A percentile compares a stretch with the other conserved stretches of the same genome.
These are phyloP conservation scores for Pseudocercospora macadamiae DNA, from an alignment of 2,329 filamentous ascomycete species.

Conservation along the genomic window DNA sequence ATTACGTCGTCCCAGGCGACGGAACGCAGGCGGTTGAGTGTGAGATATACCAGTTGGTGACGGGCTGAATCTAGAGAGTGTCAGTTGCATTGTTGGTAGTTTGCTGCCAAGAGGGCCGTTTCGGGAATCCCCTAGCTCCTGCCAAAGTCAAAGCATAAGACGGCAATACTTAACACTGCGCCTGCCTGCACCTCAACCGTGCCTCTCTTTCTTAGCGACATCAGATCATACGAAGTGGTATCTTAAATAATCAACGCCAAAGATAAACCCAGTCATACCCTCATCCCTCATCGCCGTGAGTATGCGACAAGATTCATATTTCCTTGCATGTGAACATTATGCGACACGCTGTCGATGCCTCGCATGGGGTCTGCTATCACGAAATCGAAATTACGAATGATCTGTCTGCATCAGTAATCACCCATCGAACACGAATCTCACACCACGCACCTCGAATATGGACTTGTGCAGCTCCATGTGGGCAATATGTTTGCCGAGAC, in stretches of 20 bases:
- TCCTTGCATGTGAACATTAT: conserved; percentile 25
- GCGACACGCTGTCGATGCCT: conserved; percentile 19
- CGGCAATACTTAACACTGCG: neutral
- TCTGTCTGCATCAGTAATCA: conserved; percentile 14
- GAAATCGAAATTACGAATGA: conserved; percentile 27
- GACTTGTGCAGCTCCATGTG: conserved; percentile 55
- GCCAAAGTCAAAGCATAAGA: too few relatives aligned
- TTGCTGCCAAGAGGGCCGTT: neutral
- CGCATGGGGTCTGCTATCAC: conserved; percentile 26
- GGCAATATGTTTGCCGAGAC: conserved; percentile 54
- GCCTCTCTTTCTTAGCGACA: neutral
- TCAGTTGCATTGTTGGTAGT: neutral
- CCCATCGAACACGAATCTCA: neutral
- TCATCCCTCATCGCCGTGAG: neutral
- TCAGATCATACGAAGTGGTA: neutral
- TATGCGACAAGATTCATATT: conserved; percentile 25
- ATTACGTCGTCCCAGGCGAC: too few relatives aligned
- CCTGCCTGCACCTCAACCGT: neutral
- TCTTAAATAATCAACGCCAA: neutral
- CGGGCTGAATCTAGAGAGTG: neutral
- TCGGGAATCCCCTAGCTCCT: too few relatives aligned
- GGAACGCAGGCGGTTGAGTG: neutral
- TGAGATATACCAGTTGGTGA: neutral
- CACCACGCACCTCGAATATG: conserved; percentile 49
- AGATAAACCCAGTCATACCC: neutral